Conservation (phyloP, 139 green algal genomes). For the Volvox africanus region DNA sequence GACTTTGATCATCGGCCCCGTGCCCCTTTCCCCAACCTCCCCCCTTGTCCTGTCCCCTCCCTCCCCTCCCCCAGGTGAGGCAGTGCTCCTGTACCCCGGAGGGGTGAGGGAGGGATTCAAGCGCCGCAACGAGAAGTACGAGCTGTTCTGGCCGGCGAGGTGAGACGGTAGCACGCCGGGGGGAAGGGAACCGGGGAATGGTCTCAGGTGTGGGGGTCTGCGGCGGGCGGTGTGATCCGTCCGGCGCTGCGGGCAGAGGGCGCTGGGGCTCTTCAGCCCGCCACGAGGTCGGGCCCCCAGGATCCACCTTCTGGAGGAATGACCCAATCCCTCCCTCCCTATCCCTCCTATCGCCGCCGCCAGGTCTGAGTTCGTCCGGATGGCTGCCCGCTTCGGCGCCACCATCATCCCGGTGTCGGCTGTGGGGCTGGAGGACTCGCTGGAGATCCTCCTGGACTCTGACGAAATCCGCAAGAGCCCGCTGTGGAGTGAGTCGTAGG, state of each 20-base stretch:
- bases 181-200: neutral
- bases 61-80: conserved; percentile 68
- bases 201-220: neutral
- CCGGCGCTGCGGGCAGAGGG: neutral
- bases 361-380: conserved; percentile 53
- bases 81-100: conserved; percentile 92
- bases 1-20: no score
- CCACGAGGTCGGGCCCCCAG: neutral
- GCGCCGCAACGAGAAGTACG: conserved; percentile 85
- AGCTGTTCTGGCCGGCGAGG: conserved; percentile 91
- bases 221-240: neutral
- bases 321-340: no score
- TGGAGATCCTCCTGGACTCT: conserved; percentile 43
- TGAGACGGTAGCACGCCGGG: neutral
- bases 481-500: conserved; percentile 24
- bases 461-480: conserved; percentile 47
- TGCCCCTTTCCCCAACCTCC: no score
- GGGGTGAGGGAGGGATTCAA: conserved; percentile 80
- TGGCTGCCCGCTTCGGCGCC: conserved; percentile 51
- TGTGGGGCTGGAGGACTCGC: conserved; percentile 52
- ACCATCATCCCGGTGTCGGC: conserved; percentile 51
- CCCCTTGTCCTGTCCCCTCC: no score
- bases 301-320: no score
- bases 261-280: neutral
- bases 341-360: neutral